phyloP scores from a whole-genome alignment of 1,284 basidiomycete genomes.

The Fistulina hepatica region DNA sequence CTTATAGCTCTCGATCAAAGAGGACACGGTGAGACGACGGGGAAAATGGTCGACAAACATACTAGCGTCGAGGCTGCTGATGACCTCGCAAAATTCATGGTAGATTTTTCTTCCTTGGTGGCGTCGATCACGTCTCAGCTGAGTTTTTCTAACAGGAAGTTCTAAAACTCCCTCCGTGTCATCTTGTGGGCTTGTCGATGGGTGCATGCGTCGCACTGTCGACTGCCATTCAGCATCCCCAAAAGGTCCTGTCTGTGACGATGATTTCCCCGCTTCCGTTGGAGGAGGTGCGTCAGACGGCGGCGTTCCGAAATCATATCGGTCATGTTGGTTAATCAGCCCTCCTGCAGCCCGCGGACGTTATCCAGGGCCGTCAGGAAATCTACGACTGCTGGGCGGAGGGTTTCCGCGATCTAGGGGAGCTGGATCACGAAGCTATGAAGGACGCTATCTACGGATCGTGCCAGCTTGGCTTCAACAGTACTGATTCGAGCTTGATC shows the following conservation, averaged over 20 bases:
- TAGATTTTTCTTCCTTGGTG: conserved; percentile 11
- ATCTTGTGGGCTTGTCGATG: conserved; percentile 30
- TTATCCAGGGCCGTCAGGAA: conserved; percentile 25
- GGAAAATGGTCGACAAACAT: conserved; percentile 18
- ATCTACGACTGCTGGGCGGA: conserved; percentile 26
- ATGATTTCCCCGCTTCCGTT: conserved; percentile 28
- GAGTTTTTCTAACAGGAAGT: conserved; percentile 19
- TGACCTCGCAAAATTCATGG: conserved; percentile 25
- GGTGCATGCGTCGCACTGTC: conserved; percentile 28
- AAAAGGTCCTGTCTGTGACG: conserved; percentile 26
- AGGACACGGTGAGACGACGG: conserved; percentile 23
- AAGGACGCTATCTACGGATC: conserved; percentile 25
- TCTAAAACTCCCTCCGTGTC: conserved; percentile 25
- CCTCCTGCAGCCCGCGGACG: conserved; percentile 25
- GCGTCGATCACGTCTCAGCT: not conserved
- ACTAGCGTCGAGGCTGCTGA: conserved; percentile 23
- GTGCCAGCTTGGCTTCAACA: conserved; percentile 27
- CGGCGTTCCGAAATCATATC: not conserved
- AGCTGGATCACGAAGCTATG: conserved; percentile 17
- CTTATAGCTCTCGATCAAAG: conserved; percentile 26
- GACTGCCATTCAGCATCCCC: conserved; percentile 23
- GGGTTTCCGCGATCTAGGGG: no score
- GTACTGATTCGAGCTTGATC: conserved; percentile 20
- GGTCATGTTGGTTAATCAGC: not conserved
- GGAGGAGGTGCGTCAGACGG: conserved; percentile 22